Evolutionary conservation across 2,329 filamentous ascomycete species (phyloP), one percentile per base, ranked within the genome.

Genomic region (Aciculosporium take): DNA sequence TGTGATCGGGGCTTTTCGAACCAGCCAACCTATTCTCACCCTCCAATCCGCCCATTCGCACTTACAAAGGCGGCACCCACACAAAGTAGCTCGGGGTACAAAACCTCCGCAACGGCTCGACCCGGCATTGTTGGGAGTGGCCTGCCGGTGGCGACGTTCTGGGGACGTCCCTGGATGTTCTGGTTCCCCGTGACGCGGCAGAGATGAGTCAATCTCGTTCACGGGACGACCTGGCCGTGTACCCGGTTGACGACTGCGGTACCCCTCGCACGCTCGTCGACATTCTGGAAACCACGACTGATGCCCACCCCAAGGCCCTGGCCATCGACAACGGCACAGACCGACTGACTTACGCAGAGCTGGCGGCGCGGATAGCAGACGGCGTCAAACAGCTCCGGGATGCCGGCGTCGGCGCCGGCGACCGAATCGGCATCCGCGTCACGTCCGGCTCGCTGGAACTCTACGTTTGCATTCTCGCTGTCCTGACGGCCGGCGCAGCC

Each of bases 361-460:
- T 50, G 7, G 31, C 41, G 5, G 20, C 10, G 3, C 40, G 38
- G 8, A 44, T 51, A 3, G 42, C 30, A 3, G 28, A 31, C 5
- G 29, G 43, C 3, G 44, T 41, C 9, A 10, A 32, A 13, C 41
- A 46, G 21, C 37, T 51, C 9, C 32, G 37, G 9, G 43, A 29
- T 3, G 39, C 37, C 2, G 48, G 49, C 20, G 38, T 51, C 24
- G 42, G 46, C 3, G 41, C 41, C 7, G 48, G 49, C 10, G 49
- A 49, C 23, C 37, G 45, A 9, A 42, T 51, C 17, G 49, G 49
- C 17, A 39, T 51, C 3, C 45, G 48, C 9, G 42, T 49, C 9
- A 48, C 37, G n/a, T 51, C 49, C 3, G 49, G 49, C 9, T 42
- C 48, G 2, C 30, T 43, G 8, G 46, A 49, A 32, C 45, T 51